phyloP scores from a whole-genome alignment of 768 basidiomycete species.

The Russula lepida region DNA sequence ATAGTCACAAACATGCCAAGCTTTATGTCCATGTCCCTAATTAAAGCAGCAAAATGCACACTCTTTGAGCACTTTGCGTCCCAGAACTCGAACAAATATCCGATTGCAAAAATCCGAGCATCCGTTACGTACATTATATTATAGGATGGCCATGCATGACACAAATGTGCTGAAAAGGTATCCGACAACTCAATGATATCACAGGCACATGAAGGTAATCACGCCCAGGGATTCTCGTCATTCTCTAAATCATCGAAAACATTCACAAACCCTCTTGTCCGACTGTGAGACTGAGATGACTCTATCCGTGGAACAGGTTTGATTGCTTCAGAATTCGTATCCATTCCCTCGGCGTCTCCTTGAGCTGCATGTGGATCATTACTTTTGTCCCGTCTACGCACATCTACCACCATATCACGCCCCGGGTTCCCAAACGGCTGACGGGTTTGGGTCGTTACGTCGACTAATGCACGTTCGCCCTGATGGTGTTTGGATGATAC shows the following conservation, averaged over 20 bases:
- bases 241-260: conserved; percentile 30
- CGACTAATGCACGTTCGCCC: conserved; percentile 44
- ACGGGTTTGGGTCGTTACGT: conserved; percentile 42
- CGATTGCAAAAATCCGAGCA: neutral
- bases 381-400: conserved; percentile 19
- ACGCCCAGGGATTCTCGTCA: conserved; percentile 56
- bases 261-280: conserved; percentile 23
- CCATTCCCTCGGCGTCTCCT: neutral
- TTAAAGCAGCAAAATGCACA: too few relatives aligned
- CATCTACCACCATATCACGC: conserved; percentile 33
- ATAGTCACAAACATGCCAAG: neutral
- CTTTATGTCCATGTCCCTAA: too few relatives aligned
- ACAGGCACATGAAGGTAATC: conserved; percentile 16
- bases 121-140: neutral
- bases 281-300: conserved; percentile 38
- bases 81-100: too few relatives aligned
- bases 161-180: neutral
- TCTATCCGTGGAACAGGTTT: conserved; percentile 24
- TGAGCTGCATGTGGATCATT: neutral
- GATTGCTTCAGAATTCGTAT: conserved; percentile 2
- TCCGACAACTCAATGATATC: neutral
- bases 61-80: too few relatives aligned
- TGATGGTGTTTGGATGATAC: conserved; percentile 46
- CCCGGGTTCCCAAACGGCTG: conserved; percentile 35
- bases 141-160: neutral